Evolutionary conservation across 208 protist species (phyloP).

Genomic region (Acanthamoeba healyi): DNA sequence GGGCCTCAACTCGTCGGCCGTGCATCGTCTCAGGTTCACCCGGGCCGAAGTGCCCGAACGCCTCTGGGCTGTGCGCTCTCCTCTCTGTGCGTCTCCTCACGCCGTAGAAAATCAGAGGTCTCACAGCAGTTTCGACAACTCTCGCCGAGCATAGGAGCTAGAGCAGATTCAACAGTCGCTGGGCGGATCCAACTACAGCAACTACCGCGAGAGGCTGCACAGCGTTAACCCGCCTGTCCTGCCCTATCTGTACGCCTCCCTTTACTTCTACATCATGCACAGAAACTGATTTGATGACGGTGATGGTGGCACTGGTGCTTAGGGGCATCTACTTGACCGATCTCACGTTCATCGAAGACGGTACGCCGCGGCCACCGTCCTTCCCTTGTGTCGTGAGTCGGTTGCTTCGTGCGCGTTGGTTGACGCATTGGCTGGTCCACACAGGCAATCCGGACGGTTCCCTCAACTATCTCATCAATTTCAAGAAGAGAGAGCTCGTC

Average conservation of each 20-base stretch:
- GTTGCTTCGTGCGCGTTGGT: not conserved
- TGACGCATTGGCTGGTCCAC: not conserved
- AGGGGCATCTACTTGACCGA: constrained; percentile 74
- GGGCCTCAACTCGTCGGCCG: constrained; percentile 66
- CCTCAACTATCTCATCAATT: constrained; percentile 75
- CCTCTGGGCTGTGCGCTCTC: constrained; percentile 40
- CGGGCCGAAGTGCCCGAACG: constrained; percentile 50
- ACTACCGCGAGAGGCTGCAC: constrained; percentile 65
- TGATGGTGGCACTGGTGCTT: not conserved
- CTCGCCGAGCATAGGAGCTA: constrained; percentile 43
- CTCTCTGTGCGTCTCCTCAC: not conserved
- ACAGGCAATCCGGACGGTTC: constrained; percentile 82
- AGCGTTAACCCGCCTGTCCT: constrained; percentile 53
- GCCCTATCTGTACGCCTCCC: constrained; percentile 69
- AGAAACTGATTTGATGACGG: constrained; percentile 43
- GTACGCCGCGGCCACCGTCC: not conserved
- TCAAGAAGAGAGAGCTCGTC: constrained; percentile 70
- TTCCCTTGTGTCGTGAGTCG: not conserved
- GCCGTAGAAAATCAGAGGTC: not conserved
- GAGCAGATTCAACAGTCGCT: constrained; percentile 23
- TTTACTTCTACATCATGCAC: not conserved
- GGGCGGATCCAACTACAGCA: constrained; percentile 65
- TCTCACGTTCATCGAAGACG: constrained; percentile 74
- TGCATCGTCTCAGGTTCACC: constrained; percentile 76
- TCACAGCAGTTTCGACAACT: too few relatives aligned